Evolutionary conservation across 2,329 filamentous ascomycete species (phyloP).

Genomic region (Stagonosporopsis cucurbitacearum): DNA sequence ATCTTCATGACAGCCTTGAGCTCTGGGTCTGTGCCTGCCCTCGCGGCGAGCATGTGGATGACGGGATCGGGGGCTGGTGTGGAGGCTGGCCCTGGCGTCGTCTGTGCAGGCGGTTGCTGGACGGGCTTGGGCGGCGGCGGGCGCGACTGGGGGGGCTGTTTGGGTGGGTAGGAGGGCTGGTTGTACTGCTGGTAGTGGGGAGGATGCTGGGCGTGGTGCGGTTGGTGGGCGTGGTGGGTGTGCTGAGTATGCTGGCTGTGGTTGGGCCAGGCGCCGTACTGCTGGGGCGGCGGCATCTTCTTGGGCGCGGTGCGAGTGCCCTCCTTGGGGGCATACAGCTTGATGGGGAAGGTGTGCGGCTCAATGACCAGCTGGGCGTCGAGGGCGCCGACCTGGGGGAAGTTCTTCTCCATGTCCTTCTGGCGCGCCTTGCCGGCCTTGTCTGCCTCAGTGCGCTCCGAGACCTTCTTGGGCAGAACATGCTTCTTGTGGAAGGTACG

Average conservation of each 20-base stretch:
- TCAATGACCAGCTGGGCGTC: constrained; percentile 75
- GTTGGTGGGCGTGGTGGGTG: constrained; percentile 25
- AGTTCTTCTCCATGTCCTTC: constrained; percentile 52
- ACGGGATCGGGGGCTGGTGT: constrained; percentile 70
- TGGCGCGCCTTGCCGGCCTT: constrained; percentile 67
- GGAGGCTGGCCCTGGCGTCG: constrained; percentile 29
- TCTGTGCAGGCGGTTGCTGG: constrained; percentile 30
- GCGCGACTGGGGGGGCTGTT: constrained; percentile 33
- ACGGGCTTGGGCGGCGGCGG: constrained; percentile 41
- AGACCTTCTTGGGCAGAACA: constrained; percentile 46
- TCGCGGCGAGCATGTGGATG: constrained; percentile 78
- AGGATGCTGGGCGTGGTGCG: constrained; percentile 30
- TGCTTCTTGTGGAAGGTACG: constrained; percentile 47
- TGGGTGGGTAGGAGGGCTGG: constrained; percentile 11
- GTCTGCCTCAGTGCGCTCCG: constrained; percentile 70
- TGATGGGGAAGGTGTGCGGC: constrained; percentile 78
- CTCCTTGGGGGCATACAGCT: constrained; percentile 44
- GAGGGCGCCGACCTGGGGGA: constrained; percentile 41
- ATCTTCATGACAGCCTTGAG: constrained; percentile 83
- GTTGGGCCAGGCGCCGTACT: constrained; percentile 45
- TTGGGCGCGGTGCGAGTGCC: constrained; percentile 32
- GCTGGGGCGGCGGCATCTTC: constrained; percentile 36
- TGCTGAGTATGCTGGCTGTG: constrained; percentile 38
- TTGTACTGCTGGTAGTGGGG: constrained; percentile 26
- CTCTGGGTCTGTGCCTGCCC: constrained; percentile 73